Percentiles rank a stretch among this genome's conserved stretches.
Evolutionary conservation across 1,139 yeast genomes (phyloP).

Genomic region (Candida neerlandica): DNA sequence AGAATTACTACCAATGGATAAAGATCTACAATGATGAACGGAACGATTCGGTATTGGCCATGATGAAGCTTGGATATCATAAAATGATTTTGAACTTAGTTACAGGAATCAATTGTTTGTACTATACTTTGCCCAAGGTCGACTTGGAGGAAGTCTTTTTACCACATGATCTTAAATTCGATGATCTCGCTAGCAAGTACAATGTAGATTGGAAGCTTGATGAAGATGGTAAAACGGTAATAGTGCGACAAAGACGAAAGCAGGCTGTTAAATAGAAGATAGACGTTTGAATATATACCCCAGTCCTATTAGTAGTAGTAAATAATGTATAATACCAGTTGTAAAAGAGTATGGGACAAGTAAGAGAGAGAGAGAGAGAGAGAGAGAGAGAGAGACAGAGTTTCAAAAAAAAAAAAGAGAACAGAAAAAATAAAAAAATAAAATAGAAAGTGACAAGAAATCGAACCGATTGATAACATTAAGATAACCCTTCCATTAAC

Average conservation of each 20-base stretch:
- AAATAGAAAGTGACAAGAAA: not conserved
- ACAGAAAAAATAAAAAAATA: not conserved
- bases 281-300: not conserved
- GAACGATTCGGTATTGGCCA: slow-evolving; percentile 28
- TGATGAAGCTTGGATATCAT: slow-evolving; percentile 47
- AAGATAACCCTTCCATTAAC: not conserved
- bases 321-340: too few species aligned
- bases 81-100: slow-evolving; percentile 34
- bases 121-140: slow-evolving; percentile 30
- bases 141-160: slow-evolving; percentile 26
- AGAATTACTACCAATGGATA: slow-evolving; percentile 48
- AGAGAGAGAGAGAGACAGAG: not conserved
- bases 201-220: slow-evolving; percentile 31
- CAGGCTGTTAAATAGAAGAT: slow-evolving; percentile 3
- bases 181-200: slow-evolving; percentile 22
- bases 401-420: not conserved
- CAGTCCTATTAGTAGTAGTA: not conserved
- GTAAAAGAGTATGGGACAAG: not conserved
- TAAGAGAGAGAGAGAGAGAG: not conserved
- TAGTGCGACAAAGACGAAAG: slow-evolving; percentile 24
- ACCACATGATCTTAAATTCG: slow-evolving; percentile 30
- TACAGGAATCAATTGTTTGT: slow-evolving; percentile 34
- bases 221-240: slow-evolving; percentile 20
- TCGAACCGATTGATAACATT: not conserved
- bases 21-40: slow-evolving; percentile 32